Evolutionary conservation across 78 protist species (phyloP).

Genomic region (Dictyostelium discoideum): dicty_2.7 NC_007090.3:1159001-1159500

Average conservation of each 20-base stretch:
- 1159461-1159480: too few species aligned
- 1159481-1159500: too few species aligned
- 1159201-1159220: too few species aligned
- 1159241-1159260: neutral
- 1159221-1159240: too few species aligned
- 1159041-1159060: neutral
- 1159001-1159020: neutral
- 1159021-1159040: neutral
- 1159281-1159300: neutral
- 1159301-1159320: neutral
- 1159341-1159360: too few species aligned
- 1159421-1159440: neutral
- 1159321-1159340: neutral
- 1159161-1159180: too few species aligned
- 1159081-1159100: neutral
- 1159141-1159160: too few species aligned
- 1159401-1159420: neutral
- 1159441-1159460: neutral
- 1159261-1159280: neutral
- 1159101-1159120: too few species aligned
- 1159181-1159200: too few species aligned
- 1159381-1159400: neutral
- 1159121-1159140: neutral
- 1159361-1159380: too few species aligned
- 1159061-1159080: neutral